phyloP scores from a whole-genome alignment of 2,329 filamentous ascomycete genomes.

The Basipetospora chlamydospora region DNA sequence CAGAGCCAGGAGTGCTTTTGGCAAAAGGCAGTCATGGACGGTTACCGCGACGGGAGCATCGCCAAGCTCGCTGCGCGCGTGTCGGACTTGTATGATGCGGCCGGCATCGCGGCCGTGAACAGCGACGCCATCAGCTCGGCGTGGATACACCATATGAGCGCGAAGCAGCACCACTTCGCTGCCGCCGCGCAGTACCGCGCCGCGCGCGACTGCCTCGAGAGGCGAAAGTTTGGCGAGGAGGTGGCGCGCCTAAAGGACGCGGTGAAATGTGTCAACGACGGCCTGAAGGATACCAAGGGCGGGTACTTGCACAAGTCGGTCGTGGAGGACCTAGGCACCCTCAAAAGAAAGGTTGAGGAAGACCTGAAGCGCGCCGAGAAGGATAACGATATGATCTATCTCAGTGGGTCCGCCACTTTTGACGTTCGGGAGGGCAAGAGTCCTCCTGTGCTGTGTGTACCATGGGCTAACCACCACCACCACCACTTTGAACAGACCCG shows the following conservation, averaged over 20 bases:
- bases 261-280: slow-evolving; percentile 69
- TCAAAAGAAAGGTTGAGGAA: slow-evolving; percentile 72
- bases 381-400: slow-evolving; percentile 92
- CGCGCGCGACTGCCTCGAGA: slow-evolving; percentile 82
- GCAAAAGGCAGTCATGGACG: slow-evolving; percentile 92
- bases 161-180: slow-evolving; percentile 94
- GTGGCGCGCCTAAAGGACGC: slow-evolving; percentile 75
- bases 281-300: slow-evolving; percentile 62
- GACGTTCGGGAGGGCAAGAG: neutral
- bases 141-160: slow-evolving; percentile 96
- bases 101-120: slow-evolving; percentile 73
- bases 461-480: too few species aligned
- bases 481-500: too few species aligned
- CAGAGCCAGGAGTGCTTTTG: slow-evolving; percentile 97
- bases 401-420: slow-evolving; percentile 35
- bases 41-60: slow-evolving; percentile 82
- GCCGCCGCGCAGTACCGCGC: slow-evolving; percentile 88
- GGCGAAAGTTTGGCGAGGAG: slow-evolving; percentile 89
- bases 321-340: slow-evolving; percentile 62
- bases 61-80: slow-evolving; percentile 81
- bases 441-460: neutral
- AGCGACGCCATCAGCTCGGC: slow-evolving; percentile 82
- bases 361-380: slow-evolving; percentile 86
- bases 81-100: slow-evolving; percentile 76
- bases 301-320: slow-evolving; percentile 70